Evolutionary conservation across 495 filamentous ascomycete species (phyloP).

Genomic region (Choiromyces venosus): DNA sequence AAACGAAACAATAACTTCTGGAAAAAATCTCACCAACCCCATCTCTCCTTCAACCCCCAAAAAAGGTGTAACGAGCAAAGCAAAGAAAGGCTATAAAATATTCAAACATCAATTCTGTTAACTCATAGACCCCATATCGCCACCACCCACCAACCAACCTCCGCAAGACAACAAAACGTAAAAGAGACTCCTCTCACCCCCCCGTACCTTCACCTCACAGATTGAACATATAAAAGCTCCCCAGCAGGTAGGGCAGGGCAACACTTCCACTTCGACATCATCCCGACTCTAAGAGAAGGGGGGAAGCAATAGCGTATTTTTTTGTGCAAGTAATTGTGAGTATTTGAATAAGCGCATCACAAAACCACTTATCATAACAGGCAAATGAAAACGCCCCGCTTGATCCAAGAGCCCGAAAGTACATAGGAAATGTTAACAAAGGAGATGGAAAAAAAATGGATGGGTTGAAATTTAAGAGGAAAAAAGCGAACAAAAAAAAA

Average conservation of each 20-base stretch:
- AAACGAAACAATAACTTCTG: neutral
- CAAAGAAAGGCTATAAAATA: neutral
- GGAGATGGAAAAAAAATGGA: constrained; percentile 5
- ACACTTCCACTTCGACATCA: neutral
- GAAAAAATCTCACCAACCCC: neutral
- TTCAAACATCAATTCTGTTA: neutral
- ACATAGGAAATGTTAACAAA: neutral
- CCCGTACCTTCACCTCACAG: neutral
- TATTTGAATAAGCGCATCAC: neutral
- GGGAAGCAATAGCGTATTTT: neutral
- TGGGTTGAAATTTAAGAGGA: constrained; percentile 12
- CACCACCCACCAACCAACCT: neutral
- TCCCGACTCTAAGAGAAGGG: neutral
- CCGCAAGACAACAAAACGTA: neutral
- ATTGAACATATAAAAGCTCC: neutral
- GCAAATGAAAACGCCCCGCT: constrained; percentile 40
- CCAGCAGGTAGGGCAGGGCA: neutral
- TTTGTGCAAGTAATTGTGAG: constrained; percentile 2
- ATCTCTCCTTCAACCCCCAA: neutral
- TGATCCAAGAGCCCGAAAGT: constrained; percentile 38
- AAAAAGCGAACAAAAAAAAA: constrained; percentile 23
- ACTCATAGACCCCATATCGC: neutral
- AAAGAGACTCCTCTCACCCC: neutral
- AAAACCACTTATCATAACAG: constrained; percentile 14
- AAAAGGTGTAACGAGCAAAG: neutral